phyloP scores from a whole-genome alignment of 2,329 filamentous ascomycete genomes.

The Pseudogymnoascus sp. region DNA sequence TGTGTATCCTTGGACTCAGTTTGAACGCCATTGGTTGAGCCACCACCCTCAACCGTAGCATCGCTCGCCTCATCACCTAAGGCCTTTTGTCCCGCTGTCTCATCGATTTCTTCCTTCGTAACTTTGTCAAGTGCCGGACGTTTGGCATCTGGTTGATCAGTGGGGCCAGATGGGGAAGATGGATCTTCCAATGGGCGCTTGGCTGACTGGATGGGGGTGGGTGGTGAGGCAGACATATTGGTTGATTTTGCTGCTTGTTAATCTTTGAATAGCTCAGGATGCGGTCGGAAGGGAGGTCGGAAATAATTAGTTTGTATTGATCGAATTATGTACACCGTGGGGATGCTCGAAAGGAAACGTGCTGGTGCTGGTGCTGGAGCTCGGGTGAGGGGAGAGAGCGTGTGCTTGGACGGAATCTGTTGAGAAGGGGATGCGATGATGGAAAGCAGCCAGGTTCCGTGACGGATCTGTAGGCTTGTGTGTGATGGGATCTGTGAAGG shows the following conservation, averaged over 20 bases:
- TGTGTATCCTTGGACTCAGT: conserved; percentile 47
- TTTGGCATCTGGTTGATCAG: conserved; percentile 94
- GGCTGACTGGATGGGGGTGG: conserved; percentile 56
- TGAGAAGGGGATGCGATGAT: conserved; percentile 19
- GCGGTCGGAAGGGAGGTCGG: conserved; percentile 36
- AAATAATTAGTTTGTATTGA: conserved; percentile 45
- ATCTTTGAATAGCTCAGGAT: conserved; percentile 26
- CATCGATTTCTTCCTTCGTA: conserved; percentile 49
- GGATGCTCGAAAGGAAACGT: conserved; percentile 85
- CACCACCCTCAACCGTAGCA: conserved; percentile 23
- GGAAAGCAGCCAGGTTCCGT: conserved; percentile 3
- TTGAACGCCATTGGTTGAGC: conserved; percentile 42
- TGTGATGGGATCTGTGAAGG: conserved; percentile 10
- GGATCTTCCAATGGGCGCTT: conserved; percentile 97
- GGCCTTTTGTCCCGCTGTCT: conserved; percentile 32
- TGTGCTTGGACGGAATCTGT: conserved; percentile 27
- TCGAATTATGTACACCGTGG: conserved; percentile 73
- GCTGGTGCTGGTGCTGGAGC: conserved; percentile 54
- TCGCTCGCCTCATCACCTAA: conserved; percentile 33
- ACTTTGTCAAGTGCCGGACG: conserved; percentile 91
- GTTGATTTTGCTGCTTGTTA: conserved; percentile 30
- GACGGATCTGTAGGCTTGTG: conserved; percentile 11
- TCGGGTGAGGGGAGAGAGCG: conserved; percentile 27
- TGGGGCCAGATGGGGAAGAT: conserved; percentile 83
- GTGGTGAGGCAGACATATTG: conserved; percentile 66